These are phyloP conservation scores for Margaritispora aquatica DNA, from an alignment of 495 filamentous ascomycete genomes.

Conservation along the genomic window DNA sequence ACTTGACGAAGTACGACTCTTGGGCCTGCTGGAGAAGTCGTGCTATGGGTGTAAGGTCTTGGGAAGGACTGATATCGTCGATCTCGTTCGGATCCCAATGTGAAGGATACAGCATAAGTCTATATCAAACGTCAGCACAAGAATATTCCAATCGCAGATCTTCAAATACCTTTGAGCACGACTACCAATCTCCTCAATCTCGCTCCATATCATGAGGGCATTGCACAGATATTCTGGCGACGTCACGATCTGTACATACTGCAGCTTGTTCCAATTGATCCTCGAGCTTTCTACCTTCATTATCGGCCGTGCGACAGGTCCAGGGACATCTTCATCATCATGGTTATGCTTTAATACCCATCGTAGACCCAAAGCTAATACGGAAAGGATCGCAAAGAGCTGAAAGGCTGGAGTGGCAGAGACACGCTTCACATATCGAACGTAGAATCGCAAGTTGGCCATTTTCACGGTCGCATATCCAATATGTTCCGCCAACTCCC, in stretches of 20 bases:
- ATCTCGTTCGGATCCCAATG: constrained; percentile 35
- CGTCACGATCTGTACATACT: constrained; percentile 57
- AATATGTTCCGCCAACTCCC: not conserved
- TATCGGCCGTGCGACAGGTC: not conserved
- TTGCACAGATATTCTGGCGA: constrained; percentile 56
- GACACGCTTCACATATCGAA: constrained; percentile 10
- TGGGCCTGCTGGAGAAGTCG: constrained; percentile 47
- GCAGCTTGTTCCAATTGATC: constrained; percentile 45
- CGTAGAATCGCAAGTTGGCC: constrained; percentile 12
- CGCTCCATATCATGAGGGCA: constrained; percentile 55
- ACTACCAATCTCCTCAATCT: constrained; percentile 45
- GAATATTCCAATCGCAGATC: not conserved
- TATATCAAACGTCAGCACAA: not conserved
- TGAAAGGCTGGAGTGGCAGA: constrained; percentile 3
- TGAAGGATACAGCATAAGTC: constrained; percentile 48
- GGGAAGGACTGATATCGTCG: constrained; percentile 3
- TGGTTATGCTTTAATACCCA: constrained; percentile 18
- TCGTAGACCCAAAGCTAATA: constrained; percentile 5
- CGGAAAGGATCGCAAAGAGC: constrained; percentile 1
- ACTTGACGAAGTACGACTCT: constrained; percentile 44
- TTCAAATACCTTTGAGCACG: constrained; percentile 42
- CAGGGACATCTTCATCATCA: not conserved
- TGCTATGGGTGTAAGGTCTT: constrained; percentile 23
- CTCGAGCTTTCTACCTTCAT: constrained; percentile 3
- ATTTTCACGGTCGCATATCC: constrained; percentile 1